Conservation (phyloP, 495 filamentous ascomycete genomes). For the Neurospora sp. region DNA sequence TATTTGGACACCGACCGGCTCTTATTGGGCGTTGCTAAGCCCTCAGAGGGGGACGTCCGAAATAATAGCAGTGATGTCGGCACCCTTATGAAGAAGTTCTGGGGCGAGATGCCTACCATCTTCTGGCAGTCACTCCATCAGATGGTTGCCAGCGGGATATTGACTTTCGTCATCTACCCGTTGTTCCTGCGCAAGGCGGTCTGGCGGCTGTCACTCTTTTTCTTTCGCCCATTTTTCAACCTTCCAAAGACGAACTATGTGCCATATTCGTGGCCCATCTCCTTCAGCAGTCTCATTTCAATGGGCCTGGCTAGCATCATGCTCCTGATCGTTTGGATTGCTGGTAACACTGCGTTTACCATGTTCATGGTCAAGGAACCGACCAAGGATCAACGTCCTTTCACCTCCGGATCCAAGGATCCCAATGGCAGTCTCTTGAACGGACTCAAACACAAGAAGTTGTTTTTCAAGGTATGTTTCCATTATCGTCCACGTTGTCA, state of each 20-base stretch:
- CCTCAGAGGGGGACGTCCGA: conserved; percentile 18
- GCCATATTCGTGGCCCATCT: conserved; percentile 48
- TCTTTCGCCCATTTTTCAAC: conserved; percentile 63
- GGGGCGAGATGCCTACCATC: conserved; percentile 24
- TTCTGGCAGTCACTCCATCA: conserved; percentile 25
- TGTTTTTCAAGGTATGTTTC: conserved; percentile 44
- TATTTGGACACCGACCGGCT: conserved; percentile 66
- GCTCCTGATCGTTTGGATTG: conserved; percentile 61
- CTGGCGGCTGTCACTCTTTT: conserved; percentile 57
- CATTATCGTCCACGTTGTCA: neutral
- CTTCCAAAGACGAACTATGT: conserved; percentile 60
- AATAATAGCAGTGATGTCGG: conserved; percentile 21
- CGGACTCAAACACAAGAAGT: conserved; percentile 68
- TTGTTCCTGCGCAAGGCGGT: conserved; percentile 50
- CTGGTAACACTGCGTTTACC: conserved; percentile 65
- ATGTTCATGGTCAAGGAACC: conserved; percentile 70
- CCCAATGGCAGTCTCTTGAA: conserved; percentile 84
- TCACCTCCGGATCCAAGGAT: conserved; percentile 76
- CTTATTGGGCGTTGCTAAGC: conserved; percentile 34
- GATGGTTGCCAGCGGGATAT: conserved; percentile 32
- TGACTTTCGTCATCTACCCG: conserved; percentile 51
- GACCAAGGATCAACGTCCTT: conserved; percentile 69
- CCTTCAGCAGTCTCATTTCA: conserved; percentile 45
- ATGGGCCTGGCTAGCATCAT: conserved; percentile 56
- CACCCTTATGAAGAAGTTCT: conserved; percentile 13